phyloP scores from a whole-genome alignment of 106 monocot species.

The Gastrodia elata region DNA sequence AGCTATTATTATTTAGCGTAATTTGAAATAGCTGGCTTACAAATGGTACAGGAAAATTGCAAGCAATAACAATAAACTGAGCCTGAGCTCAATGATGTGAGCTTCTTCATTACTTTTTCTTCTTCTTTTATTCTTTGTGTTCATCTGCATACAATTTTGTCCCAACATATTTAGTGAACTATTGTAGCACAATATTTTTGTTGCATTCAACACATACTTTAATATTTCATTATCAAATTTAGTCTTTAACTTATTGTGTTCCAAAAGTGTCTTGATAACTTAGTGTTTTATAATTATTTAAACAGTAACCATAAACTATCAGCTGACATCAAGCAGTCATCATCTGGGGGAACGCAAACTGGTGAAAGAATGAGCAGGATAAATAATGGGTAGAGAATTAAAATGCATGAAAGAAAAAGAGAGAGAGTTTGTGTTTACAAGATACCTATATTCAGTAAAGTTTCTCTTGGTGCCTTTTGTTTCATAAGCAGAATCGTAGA shows the following conservation, averaged over 20 bases:
- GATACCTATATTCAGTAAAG: conserved; percentile 53
- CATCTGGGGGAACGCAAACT: background rate
- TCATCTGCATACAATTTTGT: too few relatives aligned
- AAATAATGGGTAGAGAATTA: too few relatives aligned
- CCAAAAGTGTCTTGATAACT: too few relatives aligned
- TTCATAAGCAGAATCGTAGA: conserved; percentile 40
- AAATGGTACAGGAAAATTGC: too few relatives aligned
- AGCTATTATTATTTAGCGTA: too few relatives aligned
- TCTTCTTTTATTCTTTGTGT: background rate
- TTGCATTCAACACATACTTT: background rate
- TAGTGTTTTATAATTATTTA: background rate
- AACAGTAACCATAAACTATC: background rate
- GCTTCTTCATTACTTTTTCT: too few relatives aligned
- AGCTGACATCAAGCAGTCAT: background rate
- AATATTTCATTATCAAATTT: background rate
- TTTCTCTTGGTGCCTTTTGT: conserved; percentile 56
- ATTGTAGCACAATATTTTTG: too few relatives aligned
- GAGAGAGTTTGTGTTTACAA: background rate
- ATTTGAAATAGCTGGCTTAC: too few relatives aligned
- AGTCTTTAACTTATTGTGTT: background rate
- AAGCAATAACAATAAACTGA: too few relatives aligned
- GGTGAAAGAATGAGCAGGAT: background rate
- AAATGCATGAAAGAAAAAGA: background rate
- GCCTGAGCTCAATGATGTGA: too few relatives aligned
- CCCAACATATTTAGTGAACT: too few relatives aligned